These are phyloP conservation scores for Fusarium begoniae DNA, from an alignment of 2,329 filamentous ascomycete genomes.

Conservation along the genomic window DNA sequence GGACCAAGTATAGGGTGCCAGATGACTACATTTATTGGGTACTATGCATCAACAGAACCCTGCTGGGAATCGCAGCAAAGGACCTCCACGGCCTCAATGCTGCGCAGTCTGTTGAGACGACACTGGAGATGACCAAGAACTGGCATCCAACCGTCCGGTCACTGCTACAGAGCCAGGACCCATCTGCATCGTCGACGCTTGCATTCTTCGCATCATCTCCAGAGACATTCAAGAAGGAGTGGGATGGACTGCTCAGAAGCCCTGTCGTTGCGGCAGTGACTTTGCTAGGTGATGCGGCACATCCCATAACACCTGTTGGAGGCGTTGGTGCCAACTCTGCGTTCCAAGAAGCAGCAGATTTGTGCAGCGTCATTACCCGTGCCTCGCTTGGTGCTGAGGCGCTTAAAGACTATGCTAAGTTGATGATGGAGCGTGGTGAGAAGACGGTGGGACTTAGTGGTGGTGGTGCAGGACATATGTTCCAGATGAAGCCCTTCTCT, in stretches of 20 bases:
- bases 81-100: not conserved
- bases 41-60: not conserved
- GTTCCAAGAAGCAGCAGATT: not conserved
- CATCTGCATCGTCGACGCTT: not conserved
- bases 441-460: not conserved
- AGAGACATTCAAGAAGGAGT: not conserved
- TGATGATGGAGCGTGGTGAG: not conserved
- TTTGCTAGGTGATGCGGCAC: not conserved
- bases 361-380: accelerated
- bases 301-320: not conserved
- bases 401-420: not conserved
- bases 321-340: not conserved
- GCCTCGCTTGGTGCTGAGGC: accelerated
- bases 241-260: accelerated
- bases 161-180: not conserved
- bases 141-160: not conserved
- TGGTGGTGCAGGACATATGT: not conserved
- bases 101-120: not conserved
- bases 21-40: not conserved
- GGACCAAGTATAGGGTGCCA: not conserved
- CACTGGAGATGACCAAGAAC: not conserved
- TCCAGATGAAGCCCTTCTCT: not conserved
- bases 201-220: not conserved
- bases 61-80: not conserved
- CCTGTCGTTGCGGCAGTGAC: not conserved